Base-by-base conservation (phyloP, 768 basidiomycete species). In the Mycena venus region DNA sequence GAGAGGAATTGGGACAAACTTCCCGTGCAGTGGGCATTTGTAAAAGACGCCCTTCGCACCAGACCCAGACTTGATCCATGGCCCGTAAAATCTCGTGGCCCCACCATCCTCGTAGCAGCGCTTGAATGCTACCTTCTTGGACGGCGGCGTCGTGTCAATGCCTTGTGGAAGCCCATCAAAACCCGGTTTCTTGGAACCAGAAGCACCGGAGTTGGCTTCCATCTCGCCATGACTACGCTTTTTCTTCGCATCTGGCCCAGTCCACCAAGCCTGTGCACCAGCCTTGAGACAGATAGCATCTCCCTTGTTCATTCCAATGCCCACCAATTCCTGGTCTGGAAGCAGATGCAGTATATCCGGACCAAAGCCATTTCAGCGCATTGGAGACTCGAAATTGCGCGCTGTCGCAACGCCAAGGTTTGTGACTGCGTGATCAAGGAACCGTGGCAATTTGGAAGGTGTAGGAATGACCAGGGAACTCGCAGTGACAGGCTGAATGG, bases 281-380 rank as follows among this genome's bases (percentile, higher is more conserved):
- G 44, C 65, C 36, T 76, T 76, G 58, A 76, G 29, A 14, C 75
- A 36, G 7, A 76, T 73, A 17, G 27, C 60, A 73, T n/a, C n/a
- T n/a, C n/a, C n/a, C n/a, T n/a, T n/a, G n/a, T n/a, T n/a, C n/a
- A n/a, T n/a, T n/a, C n/a, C n/a, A n/a, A n/a, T n/a, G n/a, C n/a
- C n/a, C n/a, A n/a, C n/a, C n/a, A n/a, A n/a, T n/a, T n/a, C n/a
- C n/a, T n/a, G n/a, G n/a, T n/a, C n/a, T n/a, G n/a, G n/a, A n/a
- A n/a, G 27, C 19, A 58, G 70, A 53, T 72, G 69, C n/a, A 75
- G 29, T 12, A 75, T 68, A 29, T 75, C 70, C 11, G 74, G 74
- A 7, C 74, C 64, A 56, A 66, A 72, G 2, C 70, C 69, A 25
- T 75, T 49, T 2, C n/a, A n/a, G n/a, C n/a, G n/a, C n/a, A n/a